phyloP scores from a whole-genome alignment of 1,284 basidiomycete genomes.

The Ustilago hordei region DNA sequence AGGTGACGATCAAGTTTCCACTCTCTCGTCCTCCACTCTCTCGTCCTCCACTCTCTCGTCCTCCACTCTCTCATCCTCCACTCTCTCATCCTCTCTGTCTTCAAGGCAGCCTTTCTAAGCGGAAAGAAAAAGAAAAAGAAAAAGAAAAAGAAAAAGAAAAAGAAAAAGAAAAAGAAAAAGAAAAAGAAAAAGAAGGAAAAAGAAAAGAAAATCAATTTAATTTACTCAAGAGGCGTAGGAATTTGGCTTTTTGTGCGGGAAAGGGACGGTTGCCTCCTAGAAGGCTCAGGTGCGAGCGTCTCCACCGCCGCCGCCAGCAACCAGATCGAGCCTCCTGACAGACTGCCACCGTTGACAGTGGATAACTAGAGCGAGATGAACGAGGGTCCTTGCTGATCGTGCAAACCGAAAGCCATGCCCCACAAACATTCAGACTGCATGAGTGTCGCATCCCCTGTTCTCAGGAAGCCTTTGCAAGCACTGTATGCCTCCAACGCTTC shows the following conservation, averaged over 20 bases:
- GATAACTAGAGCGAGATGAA: neutral
- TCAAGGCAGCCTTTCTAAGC: neutral
- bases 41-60: neutral
- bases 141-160: too few species aligned
- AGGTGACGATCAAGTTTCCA: constrained; percentile 22
- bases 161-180: too few species aligned
- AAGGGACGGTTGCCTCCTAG: neutral
- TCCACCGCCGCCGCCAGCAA: neutral
- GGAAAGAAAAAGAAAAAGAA: too few species aligned
- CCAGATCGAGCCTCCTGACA: neutral
- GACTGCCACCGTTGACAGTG: neutral
- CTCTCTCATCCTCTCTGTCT: too few species aligned
- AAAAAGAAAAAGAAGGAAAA: too few species aligned
- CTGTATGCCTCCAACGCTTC: too few species aligned
- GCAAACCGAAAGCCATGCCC: neutral
- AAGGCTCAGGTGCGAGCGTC: neutral
- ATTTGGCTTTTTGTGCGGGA: constrained; percentile 3
- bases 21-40: too few species aligned
- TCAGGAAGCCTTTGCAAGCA: too few species aligned
- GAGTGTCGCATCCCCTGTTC: too few species aligned
- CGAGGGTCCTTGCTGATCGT: constrained; percentile 1
- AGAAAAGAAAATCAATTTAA: neutral
- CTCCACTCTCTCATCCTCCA: constrained; percentile 27
- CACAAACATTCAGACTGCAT: neutral
- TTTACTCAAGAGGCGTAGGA: neutral